Evolutionary conservation across 2,329 filamentous ascomycete species (phyloP).

Genomic region (Epichloe hybrida): DNA sequence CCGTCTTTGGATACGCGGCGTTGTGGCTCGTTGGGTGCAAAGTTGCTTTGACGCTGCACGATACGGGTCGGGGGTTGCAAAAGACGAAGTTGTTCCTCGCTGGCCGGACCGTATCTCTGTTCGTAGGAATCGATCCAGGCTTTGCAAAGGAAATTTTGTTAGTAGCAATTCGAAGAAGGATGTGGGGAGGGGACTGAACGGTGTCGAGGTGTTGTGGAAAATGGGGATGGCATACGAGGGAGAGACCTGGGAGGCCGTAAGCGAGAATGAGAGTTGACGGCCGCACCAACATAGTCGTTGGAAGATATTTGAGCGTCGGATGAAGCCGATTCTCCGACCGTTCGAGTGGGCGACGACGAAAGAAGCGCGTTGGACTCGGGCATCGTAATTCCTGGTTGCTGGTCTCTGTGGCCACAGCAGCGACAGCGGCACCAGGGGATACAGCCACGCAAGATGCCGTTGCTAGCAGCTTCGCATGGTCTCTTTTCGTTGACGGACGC

Average conservation of each 20-base stretch:
- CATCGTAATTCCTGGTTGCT: neutral
- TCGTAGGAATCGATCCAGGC: conserved; percentile 39
- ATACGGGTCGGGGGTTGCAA: conserved; percentile 25
- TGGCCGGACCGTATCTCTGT: conserved; percentile 23
- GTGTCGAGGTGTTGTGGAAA: neutral
- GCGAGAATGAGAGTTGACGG: conserved; percentile 9
- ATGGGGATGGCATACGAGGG: conserved; percentile 12
- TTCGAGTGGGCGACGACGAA: conserved; percentile 8
- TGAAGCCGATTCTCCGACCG: conserved; percentile 5
- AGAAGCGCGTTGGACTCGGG: conserved; percentile 3
- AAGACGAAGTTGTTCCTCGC: conserved; percentile 25
- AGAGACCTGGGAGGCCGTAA: conserved; percentile 16
- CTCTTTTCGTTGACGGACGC: neutral
- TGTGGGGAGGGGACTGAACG: neutral
- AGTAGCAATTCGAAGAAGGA: neutral
- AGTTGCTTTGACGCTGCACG: conserved; percentile 28
- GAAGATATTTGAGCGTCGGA: conserved; percentile 5
- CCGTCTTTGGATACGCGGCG: conserved; percentile 35
- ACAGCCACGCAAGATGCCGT: neutral
- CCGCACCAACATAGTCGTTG: conserved; percentile 4
- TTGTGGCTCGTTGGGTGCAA: conserved; percentile 23
- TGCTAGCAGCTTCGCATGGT: conserved; percentile 5
- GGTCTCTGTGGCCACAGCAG: neutral
- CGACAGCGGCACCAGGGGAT: neutral
- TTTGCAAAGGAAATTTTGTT: conserved; percentile 29